These are phyloP conservation scores for Vicia sativa DNA, from an alignment of 306 rosid species.

Conservation along the genomic window DNA sequence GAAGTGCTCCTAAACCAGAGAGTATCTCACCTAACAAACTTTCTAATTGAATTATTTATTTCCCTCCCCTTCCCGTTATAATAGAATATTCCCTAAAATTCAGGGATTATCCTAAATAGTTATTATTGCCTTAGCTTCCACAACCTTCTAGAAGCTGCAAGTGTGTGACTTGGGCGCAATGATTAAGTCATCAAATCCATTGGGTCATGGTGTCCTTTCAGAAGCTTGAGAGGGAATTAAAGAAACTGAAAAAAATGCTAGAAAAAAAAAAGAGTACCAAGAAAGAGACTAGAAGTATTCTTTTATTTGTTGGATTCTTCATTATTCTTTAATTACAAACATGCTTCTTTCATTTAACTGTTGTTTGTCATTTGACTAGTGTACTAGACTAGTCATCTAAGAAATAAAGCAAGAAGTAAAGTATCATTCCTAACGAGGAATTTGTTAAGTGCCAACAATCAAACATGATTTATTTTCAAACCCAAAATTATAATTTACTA, in stretches of 20 bases:
- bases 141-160: too few relatives aligned
- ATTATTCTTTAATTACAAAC: neutral
- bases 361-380: neutral
- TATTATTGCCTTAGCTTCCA: too few relatives aligned
- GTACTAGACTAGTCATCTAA: neutral
- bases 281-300: slow-evolving; percentile 10
- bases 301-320: neutral
- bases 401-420: neutral
- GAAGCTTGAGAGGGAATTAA: neutral
- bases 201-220: too few relatives aligned
- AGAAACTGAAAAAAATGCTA: slow-evolving; percentile 1
- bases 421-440: neutral
- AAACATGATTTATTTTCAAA: neutral
- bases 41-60: too few relatives aligned
- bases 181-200: too few relatives aligned
- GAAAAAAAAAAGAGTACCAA: neutral
- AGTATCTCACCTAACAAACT: too few relatives aligned
- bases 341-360: slow-evolving; percentile 1
- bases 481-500: neutral
- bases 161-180: too few relatives aligned
- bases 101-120: too few relatives aligned
- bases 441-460: neutral
- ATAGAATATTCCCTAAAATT: too few relatives aligned
- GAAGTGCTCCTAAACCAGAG: too few relatives aligned
- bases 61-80: too few relatives aligned